Base-by-base conservation (phyloP, 208 protist genomes). In the Endotrypanum monterogeii region DNA sequence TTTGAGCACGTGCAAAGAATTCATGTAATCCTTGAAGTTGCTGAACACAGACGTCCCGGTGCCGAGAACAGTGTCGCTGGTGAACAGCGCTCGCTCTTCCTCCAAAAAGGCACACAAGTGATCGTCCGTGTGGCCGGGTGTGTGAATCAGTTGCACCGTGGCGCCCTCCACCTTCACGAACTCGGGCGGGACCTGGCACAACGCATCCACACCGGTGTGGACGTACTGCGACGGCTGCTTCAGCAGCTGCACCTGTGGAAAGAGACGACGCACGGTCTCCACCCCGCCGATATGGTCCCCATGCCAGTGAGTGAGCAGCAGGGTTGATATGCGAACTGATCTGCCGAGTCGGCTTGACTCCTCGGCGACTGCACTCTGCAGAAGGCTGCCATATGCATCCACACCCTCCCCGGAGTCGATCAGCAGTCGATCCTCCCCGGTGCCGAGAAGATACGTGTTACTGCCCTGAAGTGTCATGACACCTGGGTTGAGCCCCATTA, bases 371-470 rank as follows among this genome's bases (percentile, higher is more conserved):
- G 80, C 80, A 37, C 75, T 62, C 7, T 57, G n/a, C 20, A 94
- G 73, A 3, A 80, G 67, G 12, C 68, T 78, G 35, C 63, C 67
- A 73, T 89, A 94, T n/a, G 58, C 76, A 0, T 74, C 67, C 35
- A 71, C 73, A 4, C 87, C 87, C 41, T 92, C 89, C 28, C 87
- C 89, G 14, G 85, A 85, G 78, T 94, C 89, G 55, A 94, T 80
- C 48, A 94, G 77, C 28, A 89, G 35, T 16, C 87, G 80, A 39
- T 83, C 63, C 30, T 30, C 25, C 8, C 87, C 89, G 1, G 80
- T 86, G 50, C 89, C 89, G 39, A 94, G 68, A 63, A 94, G 79
- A 65, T 92, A 94, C 14, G 87, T 92, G 82, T 94, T 94, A 67
- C 67, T 88, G 28, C 89, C 89, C n/a, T 90, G 75, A 2, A 94